phyloP scores from a whole-genome alignment of 345 rosid genomes.

The Litchi chinensis region DNA sequence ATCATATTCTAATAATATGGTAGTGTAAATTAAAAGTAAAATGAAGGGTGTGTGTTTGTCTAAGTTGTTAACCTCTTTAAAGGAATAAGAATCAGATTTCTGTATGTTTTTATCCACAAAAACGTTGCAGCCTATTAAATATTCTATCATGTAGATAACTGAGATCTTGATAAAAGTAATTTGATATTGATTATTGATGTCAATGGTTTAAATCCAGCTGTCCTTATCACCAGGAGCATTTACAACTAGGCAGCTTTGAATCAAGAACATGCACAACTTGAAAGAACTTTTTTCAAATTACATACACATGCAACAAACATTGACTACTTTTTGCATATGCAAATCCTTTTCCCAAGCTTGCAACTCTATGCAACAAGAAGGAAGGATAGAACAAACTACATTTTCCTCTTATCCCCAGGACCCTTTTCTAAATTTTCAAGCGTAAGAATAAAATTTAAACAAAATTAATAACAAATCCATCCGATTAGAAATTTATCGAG shows the following conservation, averaged over 20 bases:
- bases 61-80: neutral
- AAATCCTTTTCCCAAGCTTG: neutral
- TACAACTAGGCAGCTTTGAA: neutral
- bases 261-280: neutral
- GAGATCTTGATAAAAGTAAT: neutral
- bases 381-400: no score
- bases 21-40: neutral
- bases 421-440: neutral
- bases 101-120: neutral
- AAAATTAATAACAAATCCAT: no score
- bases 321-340: neutral
- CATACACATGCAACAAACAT: neutral
- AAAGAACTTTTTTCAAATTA: neutral
- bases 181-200: neutral
- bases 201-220: neutral
- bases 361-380: constrained; percentile 8
- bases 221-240: no score
- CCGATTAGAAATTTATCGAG: no score
- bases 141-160: no score
- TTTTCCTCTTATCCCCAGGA: neutral
- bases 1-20: neutral
- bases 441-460: no score
- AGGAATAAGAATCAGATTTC: neutral
- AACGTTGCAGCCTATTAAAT: neutral
- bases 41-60: neutral